These are phyloP conservation scores for Phytomonas francai DNA, from an alignment of 208 protist species.

Conservation along the genomic window DNA sequence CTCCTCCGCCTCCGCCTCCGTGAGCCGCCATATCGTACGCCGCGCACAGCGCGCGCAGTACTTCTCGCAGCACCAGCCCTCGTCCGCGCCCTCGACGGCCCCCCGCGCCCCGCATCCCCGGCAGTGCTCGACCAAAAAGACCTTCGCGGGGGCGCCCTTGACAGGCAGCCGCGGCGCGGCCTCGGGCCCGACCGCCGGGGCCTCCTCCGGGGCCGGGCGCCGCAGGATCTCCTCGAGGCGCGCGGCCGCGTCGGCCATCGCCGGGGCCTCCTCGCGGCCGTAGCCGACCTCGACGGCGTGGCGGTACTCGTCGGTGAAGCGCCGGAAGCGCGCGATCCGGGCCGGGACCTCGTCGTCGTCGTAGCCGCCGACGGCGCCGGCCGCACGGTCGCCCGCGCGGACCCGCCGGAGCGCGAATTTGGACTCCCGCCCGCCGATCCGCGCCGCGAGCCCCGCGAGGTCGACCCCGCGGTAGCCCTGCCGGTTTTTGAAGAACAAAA, in stretches of 20 bases:
- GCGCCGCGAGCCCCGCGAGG: conserved; percentile 43
- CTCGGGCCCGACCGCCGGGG: not conserved
- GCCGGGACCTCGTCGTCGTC: conserved; percentile 56
- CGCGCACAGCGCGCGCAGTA: conserved; percentile 58
- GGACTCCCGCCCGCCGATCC: conserved; percentile 44
- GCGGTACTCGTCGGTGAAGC: conserved; percentile 77
- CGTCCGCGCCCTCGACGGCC: conserved; percentile 30
- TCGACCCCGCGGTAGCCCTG: conserved; percentile 38
- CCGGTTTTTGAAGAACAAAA: conserved; percentile 68
- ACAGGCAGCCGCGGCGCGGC: not conserved
- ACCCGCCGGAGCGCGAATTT: conserved; percentile 58
- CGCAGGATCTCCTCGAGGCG: conserved; percentile 47
- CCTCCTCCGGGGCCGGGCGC: conserved; percentile 17
- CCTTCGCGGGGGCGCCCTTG: not conserved
- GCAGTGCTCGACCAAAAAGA: conserved; percentile 60
- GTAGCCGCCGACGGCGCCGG: conserved; percentile 62
- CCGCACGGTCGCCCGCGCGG: conserved; percentile 20
- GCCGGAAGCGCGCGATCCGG: conserved; percentile 50
- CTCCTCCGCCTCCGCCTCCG: conserved; percentile 21
- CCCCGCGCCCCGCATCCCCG: conserved; percentile 41
- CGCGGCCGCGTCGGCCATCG: conserved; percentile 10
- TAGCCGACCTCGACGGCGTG: conserved; percentile 72
- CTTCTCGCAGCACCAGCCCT: conserved; percentile 65
- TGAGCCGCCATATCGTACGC: conserved; percentile 62
- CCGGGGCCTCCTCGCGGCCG: conserved; percentile 63